phyloP scores from a whole-genome alignment of 768 basidiomycete species.

The Suillus subaureus region DNA sequence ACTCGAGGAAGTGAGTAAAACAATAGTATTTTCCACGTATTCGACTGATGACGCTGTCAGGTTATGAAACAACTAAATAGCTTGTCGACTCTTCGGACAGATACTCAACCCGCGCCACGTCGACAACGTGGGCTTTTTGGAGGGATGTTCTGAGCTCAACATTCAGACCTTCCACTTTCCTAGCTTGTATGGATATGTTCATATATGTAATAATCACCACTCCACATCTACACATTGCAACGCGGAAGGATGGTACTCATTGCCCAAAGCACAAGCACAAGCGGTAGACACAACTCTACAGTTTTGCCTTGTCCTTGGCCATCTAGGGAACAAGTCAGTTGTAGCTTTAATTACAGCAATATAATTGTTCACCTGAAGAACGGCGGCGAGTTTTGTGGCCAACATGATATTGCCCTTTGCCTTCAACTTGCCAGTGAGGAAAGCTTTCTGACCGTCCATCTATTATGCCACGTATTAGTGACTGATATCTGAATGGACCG shows the following conservation, averaged over 20 bases:
- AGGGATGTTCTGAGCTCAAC: slow-evolving; percentile 56
- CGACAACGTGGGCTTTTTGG: slow-evolving; percentile 82
- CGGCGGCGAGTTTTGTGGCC: slow-evolving; percentile 83
- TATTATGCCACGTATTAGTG: slow-evolving; percentile 28
- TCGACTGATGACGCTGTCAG: slow-evolving; percentile 38
- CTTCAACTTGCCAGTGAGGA: slow-evolving; percentile 95
- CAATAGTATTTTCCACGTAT: slow-evolving; percentile 1
- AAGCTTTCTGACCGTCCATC: slow-evolving; percentile 92
- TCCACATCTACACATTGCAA: slow-evolving; percentile 14
- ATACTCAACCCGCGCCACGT: slow-evolving; percentile 72
- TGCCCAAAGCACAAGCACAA: slow-evolving; percentile 12
- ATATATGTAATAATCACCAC: slow-evolving; percentile 21
- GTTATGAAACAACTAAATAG: slow-evolving; percentile 96
- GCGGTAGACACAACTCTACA: slow-evolving; percentile 27
- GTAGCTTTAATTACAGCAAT: slow-evolving; percentile 7
- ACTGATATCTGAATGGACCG: neutral
- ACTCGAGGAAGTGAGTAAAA: slow-evolving; percentile 77
- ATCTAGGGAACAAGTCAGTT: slow-evolving; percentile 20
- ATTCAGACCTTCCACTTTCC: slow-evolving; percentile 8
- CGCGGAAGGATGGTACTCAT: neutral
- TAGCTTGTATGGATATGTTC: slow-evolving; percentile 1
- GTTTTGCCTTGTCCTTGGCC: slow-evolving; percentile 44
- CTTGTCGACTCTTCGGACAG: slow-evolving; percentile 84
- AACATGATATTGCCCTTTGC: slow-evolving; percentile 93
- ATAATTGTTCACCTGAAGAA: slow-evolving; percentile 66